phyloP scores from a whole-genome alignment of 345 rosid species.

The Iberis pinnata region DNA sequence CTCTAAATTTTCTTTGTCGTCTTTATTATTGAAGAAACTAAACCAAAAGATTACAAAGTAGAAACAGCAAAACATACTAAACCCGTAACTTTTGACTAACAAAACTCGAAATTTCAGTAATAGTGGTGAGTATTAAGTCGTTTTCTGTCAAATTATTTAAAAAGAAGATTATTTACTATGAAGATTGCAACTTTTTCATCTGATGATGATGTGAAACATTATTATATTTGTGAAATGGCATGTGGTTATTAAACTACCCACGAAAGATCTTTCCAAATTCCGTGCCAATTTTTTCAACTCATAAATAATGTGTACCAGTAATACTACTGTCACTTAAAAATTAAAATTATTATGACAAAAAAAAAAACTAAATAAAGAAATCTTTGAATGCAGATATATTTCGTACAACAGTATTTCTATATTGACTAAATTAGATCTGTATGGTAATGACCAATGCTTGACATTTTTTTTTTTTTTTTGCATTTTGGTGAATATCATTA shows the following conservation, averaged over 20 bases:
- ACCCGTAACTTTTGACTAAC: too few species aligned
- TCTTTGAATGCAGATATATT: too few species aligned
- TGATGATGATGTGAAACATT: not conserved
- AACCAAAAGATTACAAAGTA: not conserved
- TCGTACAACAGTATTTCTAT: too few species aligned
- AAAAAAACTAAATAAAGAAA: too few species aligned
- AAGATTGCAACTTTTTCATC: conserved; percentile 13
- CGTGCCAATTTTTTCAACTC: conserved; percentile 27
- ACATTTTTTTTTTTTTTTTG: conserved; percentile 1
- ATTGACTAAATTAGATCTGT: not conserved
- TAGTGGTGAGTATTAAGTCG: conserved; percentile 23
- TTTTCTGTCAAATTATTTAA: conserved; percentile 4
- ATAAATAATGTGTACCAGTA: conserved; percentile 22
- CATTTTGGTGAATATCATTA: not conserved
- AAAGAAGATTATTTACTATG: conserved; percentile 4
- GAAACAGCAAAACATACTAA: too few species aligned
- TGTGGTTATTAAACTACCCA: conserved; percentile 19
- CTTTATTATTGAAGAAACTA: too few species aligned
- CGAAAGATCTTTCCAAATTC: not conserved
- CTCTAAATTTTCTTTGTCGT: too few species aligned
- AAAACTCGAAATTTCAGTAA: too few species aligned
- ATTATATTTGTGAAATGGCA: conserved; percentile 22
- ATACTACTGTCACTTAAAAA: not conserved
- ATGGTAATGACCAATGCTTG: conserved; percentile 3
- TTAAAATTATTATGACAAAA: too few species aligned